phyloP scores from a whole-genome alignment of 2,329 filamentous ascomycete species.

The Claviceps sp. region DNA sequence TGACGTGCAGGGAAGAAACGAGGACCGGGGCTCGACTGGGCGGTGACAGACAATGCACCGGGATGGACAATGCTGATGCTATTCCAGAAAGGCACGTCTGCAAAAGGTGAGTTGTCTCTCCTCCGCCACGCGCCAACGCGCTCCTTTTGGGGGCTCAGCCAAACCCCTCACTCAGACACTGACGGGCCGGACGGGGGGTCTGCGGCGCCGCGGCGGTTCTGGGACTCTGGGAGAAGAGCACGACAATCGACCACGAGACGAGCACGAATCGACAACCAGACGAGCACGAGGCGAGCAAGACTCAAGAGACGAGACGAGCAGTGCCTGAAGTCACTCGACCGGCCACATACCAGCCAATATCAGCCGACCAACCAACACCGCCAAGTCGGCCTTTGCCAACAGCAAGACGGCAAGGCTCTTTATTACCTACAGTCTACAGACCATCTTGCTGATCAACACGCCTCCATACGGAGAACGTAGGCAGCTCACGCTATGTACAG shows the following conservation, averaged over 20 bases:
- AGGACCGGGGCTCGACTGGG: neutral
- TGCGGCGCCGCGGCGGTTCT: neutral
- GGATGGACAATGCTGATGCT: constrained; percentile 2
- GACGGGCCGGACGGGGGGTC: neutral
- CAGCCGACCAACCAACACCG: neutral
- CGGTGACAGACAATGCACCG: neutral
- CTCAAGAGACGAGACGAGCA: neutral
- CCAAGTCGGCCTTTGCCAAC: neutral
- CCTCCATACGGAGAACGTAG: too few species aligned
- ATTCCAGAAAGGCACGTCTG: constrained; percentile 5
- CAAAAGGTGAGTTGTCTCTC: constrained; percentile 6
- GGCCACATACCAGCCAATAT: neutral
- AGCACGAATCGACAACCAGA: too few species aligned
- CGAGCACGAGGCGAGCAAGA: neutral
- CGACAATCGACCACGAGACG: too few species aligned
- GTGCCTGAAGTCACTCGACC: neutral
- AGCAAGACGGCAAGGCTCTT: neutral
- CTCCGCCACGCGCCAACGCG: constrained; percentile 1
- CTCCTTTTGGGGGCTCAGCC: constrained; percentile 1
- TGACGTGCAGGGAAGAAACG: neutral
- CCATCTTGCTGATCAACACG: too few species aligned
- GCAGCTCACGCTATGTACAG: too few species aligned
- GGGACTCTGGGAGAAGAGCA: too few species aligned
- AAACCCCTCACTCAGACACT: constrained; percentile 4
- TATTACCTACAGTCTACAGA: too few species aligned